Base-by-base conservation (phyloP, 108 stramenopile species). In the Epipyxis sp. region DNA sequence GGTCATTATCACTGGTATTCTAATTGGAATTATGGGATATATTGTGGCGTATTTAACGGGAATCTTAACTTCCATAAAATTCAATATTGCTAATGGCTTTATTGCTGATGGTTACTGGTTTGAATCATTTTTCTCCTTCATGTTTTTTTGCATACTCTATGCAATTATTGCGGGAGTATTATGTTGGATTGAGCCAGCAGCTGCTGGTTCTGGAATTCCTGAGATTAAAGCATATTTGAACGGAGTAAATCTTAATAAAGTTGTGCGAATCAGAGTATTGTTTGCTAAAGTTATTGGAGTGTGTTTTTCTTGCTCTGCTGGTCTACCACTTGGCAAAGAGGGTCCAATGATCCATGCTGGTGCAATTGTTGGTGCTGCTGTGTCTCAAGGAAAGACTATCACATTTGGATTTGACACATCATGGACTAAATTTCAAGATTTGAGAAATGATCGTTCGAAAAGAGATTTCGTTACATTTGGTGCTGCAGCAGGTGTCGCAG, bases 151-250 rank as follows among this genome's bases (percentile, higher is more conserved):
- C 34, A 29, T 74, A 3, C 43, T 74, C 71, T 74, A 42, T 42
- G 16, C 50, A 37, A 20, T 57, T 10, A 13, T 74, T 35, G 71
- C 71, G 13, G 71, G 71, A 30, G 25, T 74, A 32, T 57, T 74
- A 32, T 74, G 71, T 42, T 74, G 71, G 42, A 69, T 92, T 29
- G 96, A 97, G 81, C 98, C 95, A 32, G 90, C 94, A 44, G 86
- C 91, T 27, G 94, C 90, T 16, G 98, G 98, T 34, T 93, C 92
- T 1, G 98, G 98, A 42, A 97, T 99, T 69, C 95, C 95, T 0
- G 98, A 99, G 83, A 91, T 99, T 82, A 99, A 99, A 80, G 92
- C 94, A 79, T 96, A 90, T 74, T 84, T 99, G 62, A 99, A 99
- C 76, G 98, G 98, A 35, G 91, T 97, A 59, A 90, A 92, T 77